Conservation (phyloP, 208 protist genomes). For the Trypanosoma scelopori region DNA sequence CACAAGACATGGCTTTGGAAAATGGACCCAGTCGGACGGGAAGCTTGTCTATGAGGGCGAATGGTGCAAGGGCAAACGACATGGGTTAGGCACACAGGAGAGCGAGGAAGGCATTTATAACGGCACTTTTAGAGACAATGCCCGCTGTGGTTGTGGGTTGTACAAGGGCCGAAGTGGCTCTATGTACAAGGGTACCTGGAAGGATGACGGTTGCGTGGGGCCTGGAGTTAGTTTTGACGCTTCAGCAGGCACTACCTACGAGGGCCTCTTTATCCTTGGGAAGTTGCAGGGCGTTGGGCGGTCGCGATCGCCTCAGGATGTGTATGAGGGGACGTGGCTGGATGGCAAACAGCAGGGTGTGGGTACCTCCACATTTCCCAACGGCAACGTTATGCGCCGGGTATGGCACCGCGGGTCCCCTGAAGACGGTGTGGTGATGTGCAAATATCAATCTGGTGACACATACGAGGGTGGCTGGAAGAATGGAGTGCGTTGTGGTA, state of each 20-base stretch:
- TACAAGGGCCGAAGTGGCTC: conserved; percentile 61
- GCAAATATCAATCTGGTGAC: conserved; percentile 42
- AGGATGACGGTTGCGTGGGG: conserved; percentile 59
- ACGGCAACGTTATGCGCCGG: conserved; percentile 72
- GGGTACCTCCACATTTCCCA: conserved; percentile 68
- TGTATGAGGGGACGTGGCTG: conserved; percentile 81
- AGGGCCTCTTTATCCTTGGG: conserved; percentile 78
- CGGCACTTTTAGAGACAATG: conserved; percentile 54
- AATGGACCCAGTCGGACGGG: conserved; percentile 22
- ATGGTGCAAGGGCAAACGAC: conserved; percentile 61
- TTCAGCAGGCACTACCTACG: conserved; percentile 50
- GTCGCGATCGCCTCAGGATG: conserved; percentile 31
- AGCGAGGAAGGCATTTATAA: conserved; percentile 73
- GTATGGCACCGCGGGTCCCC: conserved; percentile 71
- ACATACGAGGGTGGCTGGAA: conserved; percentile 85
- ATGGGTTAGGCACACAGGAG: conserved; percentile 68
- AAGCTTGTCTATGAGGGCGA: conserved; percentile 67
- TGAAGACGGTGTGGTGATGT: conserved; percentile 70
- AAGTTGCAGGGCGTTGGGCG: conserved; percentile 57
- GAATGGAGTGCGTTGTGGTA: conserved; percentile 54
- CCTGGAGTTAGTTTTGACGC: conserved; percentile 61
- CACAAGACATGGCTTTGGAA: conserved; percentile 65
- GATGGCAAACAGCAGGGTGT: conserved; percentile 82
- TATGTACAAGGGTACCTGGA: conserved; percentile 79
- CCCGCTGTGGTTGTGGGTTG: conserved; percentile 64